Evolutionary conservation across 306 rosid species (phyloP), one percentile per base, ranked within the genome.

Genomic region (Abrus pulchellus): DNA sequence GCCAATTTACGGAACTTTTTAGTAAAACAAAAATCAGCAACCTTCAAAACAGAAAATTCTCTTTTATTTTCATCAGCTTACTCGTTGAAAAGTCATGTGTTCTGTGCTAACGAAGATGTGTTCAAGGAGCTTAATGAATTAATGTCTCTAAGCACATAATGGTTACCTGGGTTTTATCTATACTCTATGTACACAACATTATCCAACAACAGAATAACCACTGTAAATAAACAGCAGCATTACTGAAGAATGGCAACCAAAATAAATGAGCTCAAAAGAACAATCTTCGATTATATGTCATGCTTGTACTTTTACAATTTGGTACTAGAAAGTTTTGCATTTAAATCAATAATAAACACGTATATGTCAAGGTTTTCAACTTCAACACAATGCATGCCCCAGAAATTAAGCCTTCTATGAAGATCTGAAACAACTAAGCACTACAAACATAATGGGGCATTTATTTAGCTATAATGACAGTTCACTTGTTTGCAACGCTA

Each of bases 251-350:
- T 38, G 2, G 53, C 33, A 53, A 72, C 28, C 55, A 56, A 41
- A 41, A 40, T 27, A 33, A 10, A 40, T 13, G n/a, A 28, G 71
- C 34, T 41, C 44, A 66, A 43, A 41, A n/a, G 73, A 36, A 28
- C 20, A 78, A 30, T 43, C 55, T 32, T 50, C 52, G 40, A 33
- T 68, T 47, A 10, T 20, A 68, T 67, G 10, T 7, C 33, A n/a
- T 4, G 33, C 53, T 47, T 29, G n/a, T 40, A 28, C 64, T 3
- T 38, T 32, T 12, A 55, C 12, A 38, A 10, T 73, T 56, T 43
- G 28, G 53, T 41, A 74, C 56, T 38, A 74, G 38, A 76, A 73
- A 63, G 54, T 6, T 40, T 11, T 2, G 57, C 56, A 72, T 43
- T 20, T 13, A 20, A 32, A 36, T 55, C 3, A 65, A 77, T 30